Conservation (phyloP, 495 filamentous ascomycete genomes). For the Penicillium bovifimosum region DNA sequence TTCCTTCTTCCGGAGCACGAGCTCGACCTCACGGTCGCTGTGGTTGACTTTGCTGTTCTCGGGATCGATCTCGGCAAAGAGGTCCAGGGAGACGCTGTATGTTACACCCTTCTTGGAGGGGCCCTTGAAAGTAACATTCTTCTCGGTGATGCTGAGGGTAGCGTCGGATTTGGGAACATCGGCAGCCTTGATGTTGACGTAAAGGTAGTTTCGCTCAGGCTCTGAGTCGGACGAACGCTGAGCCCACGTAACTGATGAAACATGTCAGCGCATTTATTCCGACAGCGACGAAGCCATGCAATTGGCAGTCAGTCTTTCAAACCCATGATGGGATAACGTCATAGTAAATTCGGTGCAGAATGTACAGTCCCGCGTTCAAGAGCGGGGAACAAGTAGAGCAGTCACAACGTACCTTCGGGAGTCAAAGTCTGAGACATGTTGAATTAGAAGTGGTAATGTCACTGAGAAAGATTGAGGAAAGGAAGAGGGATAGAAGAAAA, state of each 20-base stretch:
- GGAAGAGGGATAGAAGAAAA: slow-evolving; percentile 7
- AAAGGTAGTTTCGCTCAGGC: slow-evolving; percentile 81
- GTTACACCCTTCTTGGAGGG: slow-evolving; percentile 72
- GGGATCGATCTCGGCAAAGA: slow-evolving; percentile 88
- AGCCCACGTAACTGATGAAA: slow-evolving; percentile 79
- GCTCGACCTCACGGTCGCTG: slow-evolving; percentile 75
- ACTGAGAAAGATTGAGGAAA: background rate
- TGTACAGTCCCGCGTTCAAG: slow-evolving; percentile 19
- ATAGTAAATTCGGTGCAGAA: slow-evolving; percentile 17
- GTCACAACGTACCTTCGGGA: slow-evolving; percentile 38
- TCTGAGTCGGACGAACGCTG: slow-evolving; percentile 86
- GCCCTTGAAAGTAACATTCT: slow-evolving; percentile 73
- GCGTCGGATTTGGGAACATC: slow-evolving; percentile 66
- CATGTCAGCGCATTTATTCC: slow-evolving; percentile 15
- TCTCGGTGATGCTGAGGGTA: slow-evolving; percentile 75
- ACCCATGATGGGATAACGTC: slow-evolving; percentile 9
- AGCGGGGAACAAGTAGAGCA: slow-evolving; percentile 36
- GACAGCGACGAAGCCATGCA: background rate
- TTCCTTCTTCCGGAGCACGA: slow-evolving; percentile 95
- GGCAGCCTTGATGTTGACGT: slow-evolving; percentile 79
- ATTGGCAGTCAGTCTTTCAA: background rate
- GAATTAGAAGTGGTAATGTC: background rate
- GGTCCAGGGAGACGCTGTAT: slow-evolving; percentile 81
- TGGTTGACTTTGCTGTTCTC: slow-evolving; percentile 75
- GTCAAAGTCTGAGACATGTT: slow-evolving; percentile 32